phyloP scores from a whole-genome alignment of 1,139 yeast genomes.

The Lodderomyces beijingensis region DNA sequence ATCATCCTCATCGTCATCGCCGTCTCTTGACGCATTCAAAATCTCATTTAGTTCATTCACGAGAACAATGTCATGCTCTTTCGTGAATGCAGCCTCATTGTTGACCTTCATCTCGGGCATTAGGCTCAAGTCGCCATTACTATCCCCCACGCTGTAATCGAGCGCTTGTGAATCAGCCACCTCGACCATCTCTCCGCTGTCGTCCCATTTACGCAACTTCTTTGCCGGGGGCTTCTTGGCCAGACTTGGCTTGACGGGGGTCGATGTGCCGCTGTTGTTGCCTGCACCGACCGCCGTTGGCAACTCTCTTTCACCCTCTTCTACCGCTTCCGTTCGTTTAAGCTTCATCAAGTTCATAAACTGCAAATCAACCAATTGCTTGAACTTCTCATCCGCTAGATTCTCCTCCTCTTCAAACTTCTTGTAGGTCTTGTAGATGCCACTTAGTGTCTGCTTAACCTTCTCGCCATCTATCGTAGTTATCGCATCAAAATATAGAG shows the following conservation, averaged over 20 bases:
- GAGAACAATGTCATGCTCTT: slow-evolving; percentile 38
- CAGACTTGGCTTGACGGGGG: slow-evolving; percentile 16
- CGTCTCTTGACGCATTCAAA: slow-evolving; percentile 32
- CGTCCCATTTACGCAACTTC: slow-evolving; percentile 48
- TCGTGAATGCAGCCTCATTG: slow-evolving; percentile 28
- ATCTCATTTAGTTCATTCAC: slow-evolving; percentile 43
- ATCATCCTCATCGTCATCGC: slow-evolving; percentile 17
- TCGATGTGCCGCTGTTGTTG: slow-evolving; percentile 13
- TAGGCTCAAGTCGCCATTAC: slow-evolving; percentile 26
- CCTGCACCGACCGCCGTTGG: slow-evolving; percentile 7
- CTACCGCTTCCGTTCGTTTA: slow-evolving; percentile 14
- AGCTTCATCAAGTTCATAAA: slow-evolving; percentile 35
- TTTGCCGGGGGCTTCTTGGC: slow-evolving; percentile 14
- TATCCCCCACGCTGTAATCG: slow-evolving; percentile 36
- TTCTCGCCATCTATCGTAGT: slow-evolving; percentile 40
- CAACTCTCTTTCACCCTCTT: slow-evolving; percentile 6
- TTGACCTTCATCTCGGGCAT: slow-evolving; percentile 33
- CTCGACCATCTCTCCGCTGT: slow-evolving; percentile 35
- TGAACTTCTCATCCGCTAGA: slow-evolving; percentile 21
- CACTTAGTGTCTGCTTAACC: slow-evolving; percentile 30
- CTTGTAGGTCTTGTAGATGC: slow-evolving; percentile 31
- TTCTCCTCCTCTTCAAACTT: slow-evolving; percentile 26
- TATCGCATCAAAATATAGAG: slow-evolving; percentile 39
- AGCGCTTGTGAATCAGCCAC: slow-evolving; percentile 22
- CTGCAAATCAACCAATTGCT: slow-evolving; percentile 37